Evolutionary conservation across 331 rosid genomes (phyloP), one percentile per base, ranked within the genome.

Genomic region (Phaseolus coccineus): DNA sequence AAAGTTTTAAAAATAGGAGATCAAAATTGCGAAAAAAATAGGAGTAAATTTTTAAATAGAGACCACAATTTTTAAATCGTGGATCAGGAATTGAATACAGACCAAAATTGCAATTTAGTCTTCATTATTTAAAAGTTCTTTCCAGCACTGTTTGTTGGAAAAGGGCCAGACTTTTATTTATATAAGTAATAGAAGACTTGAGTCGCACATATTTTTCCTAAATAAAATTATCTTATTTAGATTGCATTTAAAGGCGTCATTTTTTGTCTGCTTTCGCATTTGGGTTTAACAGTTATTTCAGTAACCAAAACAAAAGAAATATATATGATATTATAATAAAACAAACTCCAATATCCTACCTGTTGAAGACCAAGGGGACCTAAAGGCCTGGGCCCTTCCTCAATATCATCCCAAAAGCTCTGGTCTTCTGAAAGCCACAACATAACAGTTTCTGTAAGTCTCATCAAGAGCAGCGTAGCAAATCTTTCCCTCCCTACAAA

Each of bases 381-480:
- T 42, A 96, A 82, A 76, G 97, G 92, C 84, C 89, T 87, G 31
- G 96, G 96, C 63, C 99, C 99, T 58, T 96, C 98, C 85, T 96
- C 98, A 75, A 96, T 93, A 84, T 96, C 99, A 85, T 93, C 99
- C 99, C 99, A 96, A 80, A 96, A 96, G 87, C 95, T 90, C 81
- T 96, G 99, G 86, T 96, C 99, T 72, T 87, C 93, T 1, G 99
- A 96, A 59, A 96, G 93, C 99, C 99, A 96, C 86, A 96, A 81
- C 75, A 96, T 87, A 80, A 96, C 96, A 52, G 99, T 96, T 83
- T 96, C 99, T n/a, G 99, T 96, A 55, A 96, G 97, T 84, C 93
- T 93, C 98, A 96, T 96, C 86, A 96, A 90, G 61, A 96, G 92
- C 84, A 96, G 78, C 3, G 96, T 89, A 59, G 93, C 97, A 87